These are phyloP conservation scores for Rhynchosporium agropyri DNA, from an alignment of 2,329 filamentous ascomycete species.

Conservation along the genomic window DNA sequence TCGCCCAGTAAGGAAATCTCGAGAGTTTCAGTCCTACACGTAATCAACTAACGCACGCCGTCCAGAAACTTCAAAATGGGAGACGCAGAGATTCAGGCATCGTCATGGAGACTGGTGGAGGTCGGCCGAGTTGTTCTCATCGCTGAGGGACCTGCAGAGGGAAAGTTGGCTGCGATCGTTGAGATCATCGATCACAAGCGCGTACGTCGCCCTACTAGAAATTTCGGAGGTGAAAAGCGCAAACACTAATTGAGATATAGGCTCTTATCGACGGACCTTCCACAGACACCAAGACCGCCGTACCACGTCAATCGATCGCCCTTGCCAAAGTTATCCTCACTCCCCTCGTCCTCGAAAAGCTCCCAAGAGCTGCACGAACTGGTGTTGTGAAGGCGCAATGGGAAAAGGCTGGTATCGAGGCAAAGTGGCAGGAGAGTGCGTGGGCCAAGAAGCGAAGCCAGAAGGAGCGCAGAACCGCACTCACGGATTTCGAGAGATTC, in stretches of 20 bases:
- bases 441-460: constrained; percentile 94
- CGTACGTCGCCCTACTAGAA: constrained; percentile 65
- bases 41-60: constrained; percentile 33
- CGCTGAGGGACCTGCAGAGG: constrained; percentile 75
- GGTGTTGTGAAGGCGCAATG: constrained; percentile 84
- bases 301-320: constrained; percentile 84
- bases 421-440: constrained; percentile 88
- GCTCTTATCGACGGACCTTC: constrained; percentile 95
- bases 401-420: constrained; percentile 88
- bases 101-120: constrained; percentile 95
- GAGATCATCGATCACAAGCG: constrained; percentile 99
- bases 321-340: constrained; percentile 87
- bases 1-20: constrained; percentile 39
- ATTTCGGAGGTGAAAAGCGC: constrained; percentile 17
- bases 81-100: constrained; percentile 79
- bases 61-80: constrained; percentile 71
- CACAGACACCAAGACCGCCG: constrained; percentile 74
- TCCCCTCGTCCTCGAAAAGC: constrained; percentile 81
- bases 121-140: constrained; percentile 96
- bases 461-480: constrained; percentile 81
- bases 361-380: constrained; percentile 83
- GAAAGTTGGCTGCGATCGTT: constrained; percentile 90
- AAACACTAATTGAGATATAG: constrained; percentile 53
- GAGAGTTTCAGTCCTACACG: constrained; percentile 29
- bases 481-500: constrained; percentile 99